Conservation (phyloP, 805 yeast genomes). For the Candida alai region DNA sequence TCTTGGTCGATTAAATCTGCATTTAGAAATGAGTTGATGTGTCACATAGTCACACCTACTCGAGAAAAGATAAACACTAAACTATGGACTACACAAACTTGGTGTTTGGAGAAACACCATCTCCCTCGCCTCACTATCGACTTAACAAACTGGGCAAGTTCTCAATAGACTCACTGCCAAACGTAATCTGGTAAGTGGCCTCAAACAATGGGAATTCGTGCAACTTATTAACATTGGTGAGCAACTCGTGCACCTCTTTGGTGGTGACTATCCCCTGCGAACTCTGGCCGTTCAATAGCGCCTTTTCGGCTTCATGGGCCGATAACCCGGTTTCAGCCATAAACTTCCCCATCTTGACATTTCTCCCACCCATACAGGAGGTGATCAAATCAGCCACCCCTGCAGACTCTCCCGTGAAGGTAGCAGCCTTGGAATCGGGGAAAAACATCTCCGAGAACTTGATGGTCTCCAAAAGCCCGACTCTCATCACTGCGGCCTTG, state of each 20-base stretch:
- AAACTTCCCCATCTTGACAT: slow-evolving; percentile 43
- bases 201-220: slow-evolving; percentile 43
- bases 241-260: slow-evolving; percentile 45
- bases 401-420: slow-evolving; percentile 43
- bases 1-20: too few relatives aligned
- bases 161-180: slow-evolving; percentile 37
- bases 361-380: slow-evolving; percentile 46
- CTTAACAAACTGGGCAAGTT: slow-evolving; percentile 39
- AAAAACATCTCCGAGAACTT: slow-evolving; percentile 55
- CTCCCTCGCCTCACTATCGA: too few relatives aligned
- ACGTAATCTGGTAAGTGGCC: slow-evolving; percentile 42
- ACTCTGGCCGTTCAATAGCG: slow-evolving; percentile 42
- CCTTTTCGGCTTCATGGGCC: slow-evolving; percentile 42
- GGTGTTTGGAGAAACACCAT: too few relatives aligned
- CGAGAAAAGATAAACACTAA: too few relatives aligned
- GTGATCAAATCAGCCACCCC: slow-evolving; percentile 49
- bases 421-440: slow-evolving; percentile 33
- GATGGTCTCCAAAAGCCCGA: slow-evolving; percentile 41
- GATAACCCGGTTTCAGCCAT: slow-evolving; percentile 41
- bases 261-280: slow-evolving; percentile 46
- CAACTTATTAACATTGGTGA: slow-evolving; percentile 29
- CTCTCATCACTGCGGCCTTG: slow-evolving; percentile 46
- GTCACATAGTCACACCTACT: too few relatives aligned
- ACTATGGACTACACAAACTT: too few relatives aligned
- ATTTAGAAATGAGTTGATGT: too few relatives aligned